Base-by-base conservation (phyloP, 176 grass and related monocot species). In the Tillandsia leiboldiana region DNA sequence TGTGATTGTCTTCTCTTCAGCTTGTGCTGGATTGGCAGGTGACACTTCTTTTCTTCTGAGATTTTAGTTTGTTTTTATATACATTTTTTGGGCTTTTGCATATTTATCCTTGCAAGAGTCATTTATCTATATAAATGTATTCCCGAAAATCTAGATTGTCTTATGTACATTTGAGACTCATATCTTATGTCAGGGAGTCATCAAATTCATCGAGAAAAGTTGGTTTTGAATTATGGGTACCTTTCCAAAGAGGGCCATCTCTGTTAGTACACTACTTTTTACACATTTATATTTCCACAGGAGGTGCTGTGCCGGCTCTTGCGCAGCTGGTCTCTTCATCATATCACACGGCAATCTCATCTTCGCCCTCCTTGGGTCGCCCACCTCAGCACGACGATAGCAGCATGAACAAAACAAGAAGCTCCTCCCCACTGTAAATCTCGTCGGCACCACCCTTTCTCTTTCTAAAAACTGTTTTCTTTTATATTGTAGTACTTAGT, bases 21-120 rank as follows among this genome's bases (percentile, higher is more conserved):
- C 89, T 33, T 97, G 84, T 84, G 94, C 94, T 79, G 94, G 94
- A 85, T 97, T 97, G 83, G 74, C 89, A 85, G 93, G 93, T 92
- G 56, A 75, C 50, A 49, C 12, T 58, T 51, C 23, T 70, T 76
- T 77, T 67, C 75, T 52, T 27, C 10, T 11, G 67, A 10, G 51
- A 20, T 51, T 50, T 74, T 8, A 3, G 14, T 70, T 28, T 77
- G 67, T 2, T 51, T 50, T 52, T 51, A 50, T 26, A 8, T 10
- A 18, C 23, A 8, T 64, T 64, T 29, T 63, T 52, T 72, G 29
- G 29, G 29, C 29, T 33, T 33, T 77, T 23, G 1, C 50, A 2
- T 23, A 17, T 70, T 77, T 20, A 58, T 77, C 18, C 47, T 22
- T 54, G 12, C 23, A 61, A 68, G 22, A 68, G 17, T 26, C 61